A percentile compares a stretch with the other conserved stretches of the same genome.
Conservation (phyloP, 2,329 filamentous ascomycete species). For the Aspergillus pseudoterreus region DNA sequence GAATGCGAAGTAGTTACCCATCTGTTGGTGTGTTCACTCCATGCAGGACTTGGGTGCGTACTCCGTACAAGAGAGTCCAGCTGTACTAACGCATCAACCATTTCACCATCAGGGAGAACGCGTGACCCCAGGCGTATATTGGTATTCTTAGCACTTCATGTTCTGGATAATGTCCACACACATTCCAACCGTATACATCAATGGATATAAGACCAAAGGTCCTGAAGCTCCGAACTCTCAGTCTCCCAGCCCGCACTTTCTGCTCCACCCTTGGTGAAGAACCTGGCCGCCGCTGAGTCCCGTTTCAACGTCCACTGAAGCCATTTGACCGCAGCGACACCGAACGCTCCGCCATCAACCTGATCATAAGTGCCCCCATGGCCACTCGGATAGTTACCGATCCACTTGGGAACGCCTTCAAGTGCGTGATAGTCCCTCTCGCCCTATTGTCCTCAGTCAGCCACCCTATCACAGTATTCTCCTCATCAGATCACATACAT, state of each 20-base stretch:
- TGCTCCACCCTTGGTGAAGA: neutral
- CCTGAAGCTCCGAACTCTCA: neutral
- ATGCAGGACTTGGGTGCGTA: no score
- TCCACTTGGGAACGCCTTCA: constrained; percentile 7
- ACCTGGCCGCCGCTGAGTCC: neutral
- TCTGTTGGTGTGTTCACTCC: no score
- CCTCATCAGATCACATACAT: neutral
- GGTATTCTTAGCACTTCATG: no score
- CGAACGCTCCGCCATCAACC: constrained; percentile 5
- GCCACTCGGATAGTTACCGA: constrained; percentile 8
- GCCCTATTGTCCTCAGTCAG: neutral
- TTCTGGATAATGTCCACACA: no score
- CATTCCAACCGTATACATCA: no score
- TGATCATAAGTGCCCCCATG: constrained; percentile 6
- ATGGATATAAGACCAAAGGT: neutral
- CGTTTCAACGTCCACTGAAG: constrained; percentile 3
- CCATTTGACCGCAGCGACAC: constrained; percentile 7
- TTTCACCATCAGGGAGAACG: no score
- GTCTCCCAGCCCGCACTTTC: neutral
- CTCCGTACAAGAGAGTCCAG: no score
- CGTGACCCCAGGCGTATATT: no score
- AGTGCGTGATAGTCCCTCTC: constrained; percentile 3
- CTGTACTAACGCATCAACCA: no score
- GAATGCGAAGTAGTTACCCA: no score
- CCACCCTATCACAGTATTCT: neutral